Evolutionary conservation across 176 grass and related monocot genomes (phyloP).

Genomic region (Elymus sibiricus): DNA sequence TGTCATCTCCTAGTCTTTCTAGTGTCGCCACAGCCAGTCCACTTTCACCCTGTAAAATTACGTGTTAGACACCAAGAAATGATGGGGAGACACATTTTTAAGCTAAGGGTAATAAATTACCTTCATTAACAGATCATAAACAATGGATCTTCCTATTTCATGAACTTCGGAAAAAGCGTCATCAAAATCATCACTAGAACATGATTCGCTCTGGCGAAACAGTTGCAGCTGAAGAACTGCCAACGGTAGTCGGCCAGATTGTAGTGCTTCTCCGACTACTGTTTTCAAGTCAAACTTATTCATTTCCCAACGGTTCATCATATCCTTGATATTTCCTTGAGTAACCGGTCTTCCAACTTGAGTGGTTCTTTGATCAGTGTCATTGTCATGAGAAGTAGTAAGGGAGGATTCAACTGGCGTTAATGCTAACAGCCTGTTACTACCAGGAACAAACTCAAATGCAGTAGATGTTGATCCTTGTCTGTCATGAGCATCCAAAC

Average conservation of each 20-base stretch:
- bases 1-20: slow-evolving; percentile 85
- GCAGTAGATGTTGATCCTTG: slow-evolving; percentile 31
- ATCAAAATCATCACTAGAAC: slow-evolving; percentile 40
- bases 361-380: slow-evolving; percentile 29
- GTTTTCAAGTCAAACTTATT: slow-evolving; percentile 75
- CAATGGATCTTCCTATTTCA: slow-evolving; percentile 79
- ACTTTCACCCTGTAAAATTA: slow-evolving; percentile 71
- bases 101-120: slow-evolving; percentile 34
- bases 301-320: slow-evolving; percentile 83
- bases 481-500: slow-evolving; percentile 33
- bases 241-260: slow-evolving; percentile 78
- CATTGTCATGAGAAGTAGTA: slow-evolving; percentile 24
- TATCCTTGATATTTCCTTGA: slow-evolving; percentile 86
- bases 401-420: slow-evolving; percentile 50
- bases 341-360: slow-evolving; percentile 38
- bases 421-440: slow-evolving; percentile 39
- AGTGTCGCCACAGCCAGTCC: slow-evolving; percentile 74
- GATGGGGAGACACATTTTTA: slow-evolving; percentile 12
- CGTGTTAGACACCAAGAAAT: slow-evolving; percentile 32
- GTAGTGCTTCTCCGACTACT: slow-evolving; percentile 92
- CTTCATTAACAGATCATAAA: slow-evolving; percentile 95
- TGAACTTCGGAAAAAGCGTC: slow-evolving; percentile 89
- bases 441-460: slow-evolving; percentile 44
- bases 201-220: slow-evolving; percentile 56
- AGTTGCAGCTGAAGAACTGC: slow-evolving; percentile 95